A percentile compares a stretch with the other conserved stretches of the same genome.
Conservation (phyloP, 441 rosid species). For the Pelargonium australe region DNA sequence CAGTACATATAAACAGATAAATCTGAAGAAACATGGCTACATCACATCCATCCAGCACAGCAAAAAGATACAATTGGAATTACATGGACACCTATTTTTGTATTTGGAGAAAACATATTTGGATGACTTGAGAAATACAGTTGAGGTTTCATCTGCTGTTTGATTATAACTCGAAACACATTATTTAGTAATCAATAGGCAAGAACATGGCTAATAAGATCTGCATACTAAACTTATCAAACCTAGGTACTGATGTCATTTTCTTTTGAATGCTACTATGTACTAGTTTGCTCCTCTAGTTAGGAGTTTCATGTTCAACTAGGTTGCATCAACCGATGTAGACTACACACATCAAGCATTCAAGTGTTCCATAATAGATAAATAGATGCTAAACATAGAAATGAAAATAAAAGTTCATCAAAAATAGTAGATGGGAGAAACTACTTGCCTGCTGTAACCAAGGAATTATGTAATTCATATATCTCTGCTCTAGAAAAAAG, state of each 20-base stretch:
- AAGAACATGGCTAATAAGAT: not conserved
- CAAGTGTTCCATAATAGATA: not conserved
- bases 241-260: not conserved
- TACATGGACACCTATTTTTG: not conserved
- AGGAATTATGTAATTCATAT: slow-evolving; percentile 53
- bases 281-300: not conserved
- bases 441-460: slow-evolving; percentile 85
- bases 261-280: not conserved
- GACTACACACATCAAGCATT: not conserved
- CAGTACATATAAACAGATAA: not conserved
- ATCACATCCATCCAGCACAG: not conserved
- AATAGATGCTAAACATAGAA: not conserved
- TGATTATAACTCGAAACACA: not conserved
- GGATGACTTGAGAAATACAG: not conserved
- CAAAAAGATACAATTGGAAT: not conserved
- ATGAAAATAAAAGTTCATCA: slow-evolving; percentile 5
- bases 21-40: not conserved
- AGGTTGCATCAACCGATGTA: not conserved
- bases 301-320: not conserved
- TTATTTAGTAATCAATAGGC: not conserved
- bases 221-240: not conserved
- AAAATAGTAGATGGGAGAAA: slow-evolving; percentile 12
- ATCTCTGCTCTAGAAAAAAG: slow-evolving; percentile 60
- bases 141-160: not conserved
- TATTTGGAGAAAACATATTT: not conserved